These are phyloP conservation scores for Penicillium oxalicum DNA, from an alignment of 2,329 filamentous ascomycete genomes.

Conservation along the genomic window DNA sequence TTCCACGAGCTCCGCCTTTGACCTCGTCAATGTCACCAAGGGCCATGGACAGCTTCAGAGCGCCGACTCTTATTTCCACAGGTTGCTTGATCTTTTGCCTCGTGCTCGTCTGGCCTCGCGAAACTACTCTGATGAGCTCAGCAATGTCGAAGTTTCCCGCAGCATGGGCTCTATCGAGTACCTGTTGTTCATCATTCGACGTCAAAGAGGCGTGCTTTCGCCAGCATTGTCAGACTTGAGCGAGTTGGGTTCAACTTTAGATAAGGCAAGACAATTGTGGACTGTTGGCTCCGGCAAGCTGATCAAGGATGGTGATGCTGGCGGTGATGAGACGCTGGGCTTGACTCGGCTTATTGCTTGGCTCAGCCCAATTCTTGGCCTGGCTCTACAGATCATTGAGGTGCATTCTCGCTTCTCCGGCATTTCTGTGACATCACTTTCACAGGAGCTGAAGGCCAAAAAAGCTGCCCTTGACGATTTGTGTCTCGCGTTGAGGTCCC, in stretches of 20 bases:
- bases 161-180: constrained; percentile 85
- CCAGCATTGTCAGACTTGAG: constrained; percentile 27
- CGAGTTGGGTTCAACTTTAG: constrained; percentile 26
- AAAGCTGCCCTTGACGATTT: constrained; percentile 45
- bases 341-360: constrained; percentile 45
- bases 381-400: constrained; percentile 56
- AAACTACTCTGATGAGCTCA: constrained; percentile 80
- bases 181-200: constrained; percentile 53
- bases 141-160: constrained; percentile 68
- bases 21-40: constrained; percentile 12
- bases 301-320: constrained; percentile 14
- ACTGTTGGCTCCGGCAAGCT: constrained; percentile 21
- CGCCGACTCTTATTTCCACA: constrained; percentile 70
- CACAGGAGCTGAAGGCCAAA: constrained; percentile 48
- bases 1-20: constrained; percentile 47
- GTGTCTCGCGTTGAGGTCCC: constrained; percentile 36
- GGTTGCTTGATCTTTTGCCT: constrained; percentile 67
- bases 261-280: constrained; percentile 32
- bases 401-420: constrained; percentile 62
- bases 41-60: constrained; percentile 29
- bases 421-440: constrained; percentile 43
- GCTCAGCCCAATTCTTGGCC: constrained; percentile 62
- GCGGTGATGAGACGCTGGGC: constrained; percentile 15
- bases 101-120: constrained; percentile 60
- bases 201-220: constrained; percentile 35